Evolutionary conservation across 2,329 filamentous ascomycete species (phyloP).

Genomic region (Davidsoniella virescens): DNA sequence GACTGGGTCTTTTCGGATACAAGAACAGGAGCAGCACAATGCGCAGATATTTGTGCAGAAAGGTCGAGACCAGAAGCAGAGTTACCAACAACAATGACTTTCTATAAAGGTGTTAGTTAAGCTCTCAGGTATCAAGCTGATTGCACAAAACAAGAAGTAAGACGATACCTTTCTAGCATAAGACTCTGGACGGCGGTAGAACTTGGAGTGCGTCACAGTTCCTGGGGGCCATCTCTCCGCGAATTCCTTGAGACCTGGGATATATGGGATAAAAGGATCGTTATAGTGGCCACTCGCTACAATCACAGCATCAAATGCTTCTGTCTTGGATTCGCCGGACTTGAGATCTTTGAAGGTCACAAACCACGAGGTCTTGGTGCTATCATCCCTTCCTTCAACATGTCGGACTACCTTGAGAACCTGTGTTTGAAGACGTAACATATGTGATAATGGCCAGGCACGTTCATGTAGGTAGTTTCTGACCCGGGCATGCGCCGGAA

Average conservation of each 20-base stretch:
- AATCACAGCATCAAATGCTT: constrained; percentile 44
- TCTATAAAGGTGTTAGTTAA: constrained; percentile 20
- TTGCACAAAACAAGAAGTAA: background rate
- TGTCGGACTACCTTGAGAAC: constrained; percentile 18
- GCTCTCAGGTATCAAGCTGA: background rate
- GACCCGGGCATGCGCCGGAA: constrained; percentile 4
- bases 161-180: constrained; percentile 28
- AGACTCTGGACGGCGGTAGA: constrained; percentile 30
- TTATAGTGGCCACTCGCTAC: constrained; percentile 45
- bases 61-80: constrained; percentile 51
- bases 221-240: constrained; percentile 27
- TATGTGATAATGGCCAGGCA: background rate
- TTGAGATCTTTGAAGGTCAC: background rate
- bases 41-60: constrained; percentile 32
- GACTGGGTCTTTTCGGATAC: background rate
- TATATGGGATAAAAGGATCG: constrained; percentile 37
- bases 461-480: constrained; percentile 1
- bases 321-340: constrained; percentile 18
- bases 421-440: constrained; percentile 3
- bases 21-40: constrained; percentile 28
- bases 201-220: constrained; percentile 38
- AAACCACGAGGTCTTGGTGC: background rate
- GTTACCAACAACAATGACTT: constrained; percentile 44
- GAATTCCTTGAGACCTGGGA: constrained; percentile 32
- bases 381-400: constrained; percentile 12